These are phyloP conservation scores for Cunninghamia lanceolata DNA, from an alignment of 75 land plant genomes.

Conservation along the genomic window DNA sequence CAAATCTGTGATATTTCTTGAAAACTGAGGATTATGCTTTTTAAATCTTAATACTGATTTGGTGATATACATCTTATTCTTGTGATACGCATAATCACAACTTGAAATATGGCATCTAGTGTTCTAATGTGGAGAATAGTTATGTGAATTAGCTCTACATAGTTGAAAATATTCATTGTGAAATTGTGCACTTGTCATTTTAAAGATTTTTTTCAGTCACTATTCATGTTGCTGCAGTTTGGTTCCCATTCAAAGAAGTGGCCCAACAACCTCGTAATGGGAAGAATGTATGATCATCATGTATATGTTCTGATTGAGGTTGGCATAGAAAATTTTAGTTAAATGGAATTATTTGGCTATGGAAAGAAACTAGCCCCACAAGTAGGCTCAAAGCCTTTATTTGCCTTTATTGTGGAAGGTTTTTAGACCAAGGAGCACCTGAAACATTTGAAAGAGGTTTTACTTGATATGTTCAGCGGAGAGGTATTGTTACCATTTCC, in stretches of 20 bases:
- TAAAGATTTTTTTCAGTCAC: neutral
- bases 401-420: slow-evolving; percentile 82
- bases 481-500: slow-evolving; percentile 42
- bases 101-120: neutral
- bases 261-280: slow-evolving; percentile 82
- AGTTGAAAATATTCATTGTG: too few species aligned
- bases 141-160: too few species aligned
- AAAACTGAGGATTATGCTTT: neutral
- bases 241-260: slow-evolving; percentile 93
- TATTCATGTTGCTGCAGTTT: slow-evolving; percentile 41
- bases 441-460: slow-evolving; percentile 82
- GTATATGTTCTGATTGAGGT: slow-evolving; percentile 90
- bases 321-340: slow-evolving; percentile 72
- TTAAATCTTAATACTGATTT: neutral
- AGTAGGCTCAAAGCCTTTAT: too few species aligned
- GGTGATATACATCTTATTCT: neutral
- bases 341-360: slow-evolving; percentile 50
- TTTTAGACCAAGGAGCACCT: slow-evolving; percentile 74
- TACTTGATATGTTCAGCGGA: slow-evolving; percentile 84
- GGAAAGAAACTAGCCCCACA: slow-evolving; percentile 73
- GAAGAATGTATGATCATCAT: slow-evolving; percentile 84
- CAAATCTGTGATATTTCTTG: neutral
- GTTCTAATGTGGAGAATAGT: neutral
- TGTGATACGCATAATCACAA: neutral
- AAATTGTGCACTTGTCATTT: slow-evolving; percentile 4